Base-by-base conservation (phyloP, 129 eudicot genomes). In the Heracleum sosnowskyi region DNA sequence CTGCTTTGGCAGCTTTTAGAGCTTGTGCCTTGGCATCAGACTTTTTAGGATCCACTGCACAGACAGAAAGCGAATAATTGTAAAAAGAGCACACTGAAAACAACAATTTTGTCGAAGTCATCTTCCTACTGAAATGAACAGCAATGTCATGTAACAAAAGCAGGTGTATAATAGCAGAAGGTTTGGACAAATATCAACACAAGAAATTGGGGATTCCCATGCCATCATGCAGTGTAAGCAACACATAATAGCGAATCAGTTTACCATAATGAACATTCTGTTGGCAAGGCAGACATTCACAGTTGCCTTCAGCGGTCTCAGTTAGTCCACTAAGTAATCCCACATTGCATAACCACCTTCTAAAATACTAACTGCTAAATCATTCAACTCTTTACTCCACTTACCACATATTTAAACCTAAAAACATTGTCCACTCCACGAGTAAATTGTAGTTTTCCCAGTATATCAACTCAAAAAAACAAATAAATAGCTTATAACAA, bases 11-110 rank as follows among this genome's bases (percentile, higher is more conserved):
- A 74, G 89, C 78, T 76, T 90, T 87, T 71, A 86, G 77, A 46
- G 95, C 95, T 81, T 87, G 95, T 41, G 87, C 84, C 78, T 87
- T 90, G 16, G 91, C 85, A 76, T 90, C 95, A 18, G 84, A 82
- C 82, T 90, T 90, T 80, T 90, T 89, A 55, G 63, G 63, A 55
- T 53, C 63, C 63, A 53, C 63, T 53, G 63, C 29, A 24, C 29
- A 55, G 29, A 55, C 29, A 7, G 13, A 55, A 55, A 55, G 12
- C 1, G 63, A 55, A 55, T 5, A 22, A 20, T 7, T 24, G n/a
- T 5, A 55, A 55, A 22, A 17, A 55, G 12, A 55, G 29, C 63
- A 24, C 0, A 1, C 12, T 22, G 29, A 55, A 22, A 55, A 22
- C 55, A 4, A 47, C 63, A 55, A 24, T 55, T 55, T 55, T 1